Percentiles rank a stretch among this genome's conserved stretches.
Evolutionary conservation across 345 rosid genomes (phyloP).

Genomic region (Populus deltoides): DNA sequence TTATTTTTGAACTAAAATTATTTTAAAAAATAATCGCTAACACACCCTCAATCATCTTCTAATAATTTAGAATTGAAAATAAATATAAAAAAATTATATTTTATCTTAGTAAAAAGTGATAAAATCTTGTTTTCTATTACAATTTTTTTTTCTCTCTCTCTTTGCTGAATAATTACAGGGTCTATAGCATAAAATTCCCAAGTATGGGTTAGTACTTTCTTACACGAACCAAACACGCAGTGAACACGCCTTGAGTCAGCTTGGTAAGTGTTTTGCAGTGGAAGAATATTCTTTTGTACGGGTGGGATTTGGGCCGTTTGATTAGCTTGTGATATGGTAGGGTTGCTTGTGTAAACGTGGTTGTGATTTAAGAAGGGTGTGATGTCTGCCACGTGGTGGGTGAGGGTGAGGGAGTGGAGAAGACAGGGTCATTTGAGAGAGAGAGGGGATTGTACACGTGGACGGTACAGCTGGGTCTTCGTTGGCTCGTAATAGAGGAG

Average conservation of each 20-base stretch:
- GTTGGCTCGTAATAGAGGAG: conserved; percentile 16
- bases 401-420: not conserved
- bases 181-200: too few species aligned
- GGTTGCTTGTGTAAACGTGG: not conserved
- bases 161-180: too few species aligned
- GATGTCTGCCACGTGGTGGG: not conserved
- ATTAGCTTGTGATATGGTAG: not conserved
- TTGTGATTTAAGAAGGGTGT: not conserved
- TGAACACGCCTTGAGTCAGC: not conserved
- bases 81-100: too few species aligned
- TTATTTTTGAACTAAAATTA: too few species aligned
- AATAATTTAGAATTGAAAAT: too few species aligned
- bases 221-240: conserved; percentile 8
- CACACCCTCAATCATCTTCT: too few species aligned
- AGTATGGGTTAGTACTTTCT: not conserved
- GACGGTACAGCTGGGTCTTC: conserved; percentile 14
- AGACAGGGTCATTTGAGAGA: not conserved
- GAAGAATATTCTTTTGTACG: not conserved
- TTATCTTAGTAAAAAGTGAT: too few species aligned
- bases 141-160: too few species aligned
- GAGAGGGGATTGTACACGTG: not conserved
- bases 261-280: not conserved
- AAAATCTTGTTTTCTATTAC: too few species aligned
- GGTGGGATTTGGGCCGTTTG: not conserved
- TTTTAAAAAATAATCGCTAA: too few species aligned